These are phyloP conservation scores for Corynascus novoguineensis DNA, from an alignment of 495 filamentous ascomycete species.

Conservation along the genomic window DNA sequence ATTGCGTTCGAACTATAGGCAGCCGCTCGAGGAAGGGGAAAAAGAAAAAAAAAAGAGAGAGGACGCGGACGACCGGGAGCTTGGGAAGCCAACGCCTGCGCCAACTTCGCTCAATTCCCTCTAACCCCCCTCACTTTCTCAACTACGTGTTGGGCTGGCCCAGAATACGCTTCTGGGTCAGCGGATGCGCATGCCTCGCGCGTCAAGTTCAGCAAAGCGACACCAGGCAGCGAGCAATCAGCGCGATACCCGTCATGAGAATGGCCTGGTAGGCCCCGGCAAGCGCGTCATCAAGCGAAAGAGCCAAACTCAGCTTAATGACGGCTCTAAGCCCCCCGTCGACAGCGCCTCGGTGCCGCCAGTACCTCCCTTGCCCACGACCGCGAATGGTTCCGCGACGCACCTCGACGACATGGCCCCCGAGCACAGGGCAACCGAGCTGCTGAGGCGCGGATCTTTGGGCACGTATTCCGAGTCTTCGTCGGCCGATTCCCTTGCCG, in stretches of 20 bases:
- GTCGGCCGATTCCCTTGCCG: constrained; percentile 41
- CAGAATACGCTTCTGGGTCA: constrained; percentile 49
- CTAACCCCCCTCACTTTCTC: constrained; percentile 6
- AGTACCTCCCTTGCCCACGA: constrained; percentile 33
- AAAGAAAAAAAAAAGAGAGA: background rate
- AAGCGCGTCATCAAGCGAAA: constrained; percentile 62
- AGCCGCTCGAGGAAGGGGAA: background rate
- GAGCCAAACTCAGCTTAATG: constrained; percentile 44
- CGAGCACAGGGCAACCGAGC: constrained; percentile 36
- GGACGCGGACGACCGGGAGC: background rate
- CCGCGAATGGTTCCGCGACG: constrained; percentile 33
- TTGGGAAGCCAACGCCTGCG: background rate
- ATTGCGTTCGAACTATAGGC: background rate
- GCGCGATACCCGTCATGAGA: constrained; percentile 79
- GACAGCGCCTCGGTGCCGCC: constrained; percentile 35
- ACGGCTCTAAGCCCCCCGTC: constrained; percentile 22
- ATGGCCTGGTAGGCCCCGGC: constrained; percentile 76
- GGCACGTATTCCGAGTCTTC: constrained; percentile 46
- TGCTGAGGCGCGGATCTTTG: constrained; percentile 41
- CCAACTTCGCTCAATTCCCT: background rate
- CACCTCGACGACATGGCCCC: constrained; percentile 37
- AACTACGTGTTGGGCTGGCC: constrained; percentile 37
- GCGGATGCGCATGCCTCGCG: constrained; percentile 65
- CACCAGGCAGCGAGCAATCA: constrained; percentile 57
- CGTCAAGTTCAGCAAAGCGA: constrained; percentile 60